These are phyloP conservation scores for Kuraishia floccosa DNA, from an alignment of 805 yeast genomes.

Conservation along the genomic window DNA sequence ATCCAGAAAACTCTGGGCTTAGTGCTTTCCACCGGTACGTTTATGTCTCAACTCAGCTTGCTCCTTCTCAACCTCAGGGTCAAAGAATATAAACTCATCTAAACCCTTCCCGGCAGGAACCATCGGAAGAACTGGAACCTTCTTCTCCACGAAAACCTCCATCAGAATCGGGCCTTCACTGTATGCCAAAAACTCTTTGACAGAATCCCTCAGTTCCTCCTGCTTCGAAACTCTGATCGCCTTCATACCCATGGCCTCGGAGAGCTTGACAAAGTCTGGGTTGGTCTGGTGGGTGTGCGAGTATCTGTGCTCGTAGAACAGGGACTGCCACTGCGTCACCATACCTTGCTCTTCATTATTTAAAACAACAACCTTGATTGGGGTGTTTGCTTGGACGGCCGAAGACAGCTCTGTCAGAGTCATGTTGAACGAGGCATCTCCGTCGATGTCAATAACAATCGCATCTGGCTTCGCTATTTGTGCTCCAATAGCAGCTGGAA, in stretches of 20 bases:
- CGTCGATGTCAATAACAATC: slow-evolving; percentile 91
- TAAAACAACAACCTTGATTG: slow-evolving; percentile 79
- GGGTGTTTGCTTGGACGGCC: slow-evolving; percentile 89
- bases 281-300: slow-evolving; percentile 96
- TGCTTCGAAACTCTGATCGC: slow-evolving; percentile 67
- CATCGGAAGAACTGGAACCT: slow-evolving; percentile 96
- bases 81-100: slow-evolving; percentile 85
- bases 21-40: slow-evolving; percentile 68
- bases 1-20: too few species aligned
- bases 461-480: slow-evolving; percentile 95
- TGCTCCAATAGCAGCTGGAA: slow-evolving; percentile 98
- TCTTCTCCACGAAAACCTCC: slow-evolving; percentile 85
- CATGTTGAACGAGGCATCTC: slow-evolving; percentile 99
- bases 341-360: slow-evolving; percentile 99
- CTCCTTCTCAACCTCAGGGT: slow-evolving; percentile 67
- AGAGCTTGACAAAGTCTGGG: slow-evolving; percentile 87
- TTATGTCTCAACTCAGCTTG: slow-evolving; percentile 55
- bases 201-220: slow-evolving; percentile 46
- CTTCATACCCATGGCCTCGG: slow-evolving; percentile 88
- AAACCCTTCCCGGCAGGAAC: slow-evolving; percentile 94
- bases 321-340: slow-evolving; percentile 99
- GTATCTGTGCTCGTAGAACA: slow-evolving; percentile 93
- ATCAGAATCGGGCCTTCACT: slow-evolving; percentile 76
- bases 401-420: slow-evolving; percentile 86
- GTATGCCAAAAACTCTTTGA: slow-evolving; percentile 61